Conservation (phyloP, 2,329 filamentous ascomycete species). For the Fusarium sp. region DNA sequence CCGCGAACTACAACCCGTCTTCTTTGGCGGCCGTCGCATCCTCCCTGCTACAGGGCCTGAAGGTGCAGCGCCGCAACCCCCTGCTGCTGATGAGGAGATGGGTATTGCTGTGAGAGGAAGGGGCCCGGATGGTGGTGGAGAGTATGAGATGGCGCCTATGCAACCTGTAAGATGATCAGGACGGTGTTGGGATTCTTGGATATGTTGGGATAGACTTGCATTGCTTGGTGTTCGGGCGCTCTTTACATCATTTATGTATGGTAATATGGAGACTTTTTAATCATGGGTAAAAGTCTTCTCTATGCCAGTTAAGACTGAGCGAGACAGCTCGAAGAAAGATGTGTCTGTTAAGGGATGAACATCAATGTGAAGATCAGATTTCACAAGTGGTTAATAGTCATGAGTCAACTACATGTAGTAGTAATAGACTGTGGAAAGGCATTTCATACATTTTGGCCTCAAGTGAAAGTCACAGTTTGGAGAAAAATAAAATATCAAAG, state of each 20-base stretch:
- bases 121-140: conserved; percentile 65
- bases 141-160: conserved; percentile 73
- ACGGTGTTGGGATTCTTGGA: conserved; percentile 1
- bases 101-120: conserved; percentile 64
- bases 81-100: conserved; percentile 57
- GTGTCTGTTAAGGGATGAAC: background rate
- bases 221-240: conserved; percentile 49
- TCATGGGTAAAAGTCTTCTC: background rate
- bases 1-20: conserved; percentile 88
- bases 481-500: background rate
- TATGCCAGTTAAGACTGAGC: background rate
- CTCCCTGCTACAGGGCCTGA: conserved; percentile 45
- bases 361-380: background rate
- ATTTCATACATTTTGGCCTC: too few relatives aligned
- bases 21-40: conserved; percentile 74
- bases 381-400: background rate
- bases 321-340: background rate
- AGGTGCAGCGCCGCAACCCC: conserved; percentile 32
- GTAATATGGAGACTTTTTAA: conserved; percentile 4
- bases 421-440: too few relatives aligned
- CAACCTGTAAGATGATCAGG: conserved; percentile 36
- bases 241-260: conserved; percentile 19
- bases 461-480: background rate
- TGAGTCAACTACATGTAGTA: background rate
- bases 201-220: conserved; percentile 47